A percentile compares a stretch with the other conserved stretches of the same genome.
phyloP scores from a whole-genome alignment of 257 asterid species.

The Solanum paucissectum region DNA sequence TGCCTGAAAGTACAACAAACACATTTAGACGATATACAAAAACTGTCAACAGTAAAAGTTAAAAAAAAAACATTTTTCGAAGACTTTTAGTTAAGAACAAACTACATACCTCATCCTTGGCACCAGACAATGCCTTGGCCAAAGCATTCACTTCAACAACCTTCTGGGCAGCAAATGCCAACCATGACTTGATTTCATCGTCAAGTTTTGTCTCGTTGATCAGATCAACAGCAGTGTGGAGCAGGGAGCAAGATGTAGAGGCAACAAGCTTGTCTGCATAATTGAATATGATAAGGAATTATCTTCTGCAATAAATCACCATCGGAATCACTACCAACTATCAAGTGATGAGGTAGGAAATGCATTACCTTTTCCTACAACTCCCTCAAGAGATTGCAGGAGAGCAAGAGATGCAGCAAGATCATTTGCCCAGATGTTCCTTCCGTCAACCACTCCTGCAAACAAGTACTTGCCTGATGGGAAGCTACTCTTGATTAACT shows the following conservation, averaged over 20 bases:
- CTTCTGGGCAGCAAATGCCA: conserved; percentile 96
- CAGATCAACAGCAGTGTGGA: conserved; percentile 95
- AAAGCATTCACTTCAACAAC: conserved; percentile 87
- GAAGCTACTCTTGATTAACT: conserved; percentile 67
- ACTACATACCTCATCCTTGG: conserved; percentile 62
- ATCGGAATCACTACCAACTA: neutral
- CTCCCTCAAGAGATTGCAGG: conserved; percentile 60
- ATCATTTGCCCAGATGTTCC: conserved; percentile 99
- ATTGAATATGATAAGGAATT: neutral
- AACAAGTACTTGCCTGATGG: conserved; percentile 88
- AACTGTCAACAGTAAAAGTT: neutral
- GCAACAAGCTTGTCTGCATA: conserved; percentile 82
- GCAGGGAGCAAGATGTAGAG: conserved; percentile 83
- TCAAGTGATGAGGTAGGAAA: neutral
- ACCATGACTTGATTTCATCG: conserved; percentile 85
- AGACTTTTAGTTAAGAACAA: neutral
- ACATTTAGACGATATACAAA: neutral
- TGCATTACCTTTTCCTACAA: conserved; percentile 76
- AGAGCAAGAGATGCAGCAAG: conserved; percentile 52
- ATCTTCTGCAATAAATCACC: neutral
- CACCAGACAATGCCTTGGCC: conserved; percentile 85
- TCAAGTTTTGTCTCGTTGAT: conserved; percentile 82
- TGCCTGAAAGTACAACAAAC: conserved; percentile 31
- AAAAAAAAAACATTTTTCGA: neutral
- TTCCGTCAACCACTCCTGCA: conserved; percentile 98